Conservation (phyloP, 257 asterid genomes). For the Thymus mandschuricus region DNA sequence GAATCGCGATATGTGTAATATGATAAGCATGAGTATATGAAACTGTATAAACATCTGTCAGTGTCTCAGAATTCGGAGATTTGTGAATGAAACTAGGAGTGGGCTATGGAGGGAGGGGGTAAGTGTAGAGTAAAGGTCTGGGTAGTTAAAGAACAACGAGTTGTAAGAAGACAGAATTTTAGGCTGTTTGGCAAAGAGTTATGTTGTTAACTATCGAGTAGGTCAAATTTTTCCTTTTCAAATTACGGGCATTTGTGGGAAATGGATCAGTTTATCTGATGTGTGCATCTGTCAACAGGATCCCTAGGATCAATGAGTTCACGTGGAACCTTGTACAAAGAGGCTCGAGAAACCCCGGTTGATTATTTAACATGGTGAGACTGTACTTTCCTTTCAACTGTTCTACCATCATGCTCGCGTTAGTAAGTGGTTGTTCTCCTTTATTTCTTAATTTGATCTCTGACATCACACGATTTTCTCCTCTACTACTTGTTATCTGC, state of each 20-base stretch:
- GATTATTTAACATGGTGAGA: constrained; percentile 77
- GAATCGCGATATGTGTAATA: no score
- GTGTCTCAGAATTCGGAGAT: no score
- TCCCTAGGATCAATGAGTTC: constrained; percentile 82
- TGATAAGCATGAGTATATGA: no score
- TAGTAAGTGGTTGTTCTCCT: constrained; percentile 12
- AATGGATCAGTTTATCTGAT: constrained; percentile 19
- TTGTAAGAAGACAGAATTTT: no score
- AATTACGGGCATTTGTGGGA: constrained; percentile 10
- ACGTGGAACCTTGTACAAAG: constrained; percentile 75
- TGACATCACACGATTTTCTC: constrained; percentile 6
- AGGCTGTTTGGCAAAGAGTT: no score
- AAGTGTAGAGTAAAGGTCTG: no score
- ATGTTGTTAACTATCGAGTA: neutral
- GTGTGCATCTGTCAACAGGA: constrained; percentile 54
- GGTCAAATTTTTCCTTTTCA: neutral
- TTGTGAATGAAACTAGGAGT: no score
- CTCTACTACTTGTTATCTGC: neutral
- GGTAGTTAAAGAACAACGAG: no score
- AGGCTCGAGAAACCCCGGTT: constrained; percentile 37
- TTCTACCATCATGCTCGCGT: constrained; percentile 2
- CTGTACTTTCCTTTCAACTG: constrained; percentile 24
- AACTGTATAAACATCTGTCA: no score
- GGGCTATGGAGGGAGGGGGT: no score
- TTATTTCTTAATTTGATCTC: constrained; percentile 13